phyloP scores from a whole-genome alignment of 352 stramenopile genomes.

The Pythium aquatile region DNA sequence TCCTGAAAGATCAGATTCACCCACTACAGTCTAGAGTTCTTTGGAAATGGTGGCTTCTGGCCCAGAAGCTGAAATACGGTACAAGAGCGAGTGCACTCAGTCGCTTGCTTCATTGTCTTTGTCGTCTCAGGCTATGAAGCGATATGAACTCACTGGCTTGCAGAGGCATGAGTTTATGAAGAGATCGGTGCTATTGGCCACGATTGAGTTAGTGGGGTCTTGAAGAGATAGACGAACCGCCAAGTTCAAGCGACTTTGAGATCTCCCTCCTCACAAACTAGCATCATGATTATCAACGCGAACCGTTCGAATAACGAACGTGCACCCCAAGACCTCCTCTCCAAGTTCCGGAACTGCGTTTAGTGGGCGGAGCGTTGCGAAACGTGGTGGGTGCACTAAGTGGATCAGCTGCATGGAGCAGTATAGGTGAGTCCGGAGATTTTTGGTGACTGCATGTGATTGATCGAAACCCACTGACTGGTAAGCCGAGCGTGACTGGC shows the following conservation, averaged over 20 bases:
- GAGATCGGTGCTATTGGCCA: background rate
- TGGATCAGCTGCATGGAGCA: background rate
- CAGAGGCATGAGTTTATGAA: background rate
- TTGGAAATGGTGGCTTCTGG: background rate
- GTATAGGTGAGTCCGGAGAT: too few relatives aligned
- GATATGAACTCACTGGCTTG: background rate
- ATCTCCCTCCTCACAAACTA: background rate
- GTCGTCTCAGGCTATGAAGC: too few relatives aligned
- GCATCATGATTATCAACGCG: background rate
- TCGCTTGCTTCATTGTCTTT: too few relatives aligned
- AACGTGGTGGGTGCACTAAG: background rate
- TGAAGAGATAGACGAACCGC: too few relatives aligned
- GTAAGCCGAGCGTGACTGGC: background rate
- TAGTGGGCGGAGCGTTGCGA: too few relatives aligned
- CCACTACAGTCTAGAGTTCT: background rate
- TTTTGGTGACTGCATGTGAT: background rate
- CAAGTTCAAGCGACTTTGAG: background rate
- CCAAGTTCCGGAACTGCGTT: too few relatives aligned
- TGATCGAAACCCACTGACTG: background rate
- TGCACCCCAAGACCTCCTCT: background rate
- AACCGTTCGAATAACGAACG: background rate
- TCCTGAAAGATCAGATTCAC: background rate
- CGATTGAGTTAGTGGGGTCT: too few relatives aligned
- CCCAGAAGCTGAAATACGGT: background rate
- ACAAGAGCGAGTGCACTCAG: too few relatives aligned